A percentile compares a stretch with the other conserved stretches of the same genome.
phyloP scores from a whole-genome alignment of 1,284 basidiomycete genomes.

The Ganoderma lucidum region DNA sequence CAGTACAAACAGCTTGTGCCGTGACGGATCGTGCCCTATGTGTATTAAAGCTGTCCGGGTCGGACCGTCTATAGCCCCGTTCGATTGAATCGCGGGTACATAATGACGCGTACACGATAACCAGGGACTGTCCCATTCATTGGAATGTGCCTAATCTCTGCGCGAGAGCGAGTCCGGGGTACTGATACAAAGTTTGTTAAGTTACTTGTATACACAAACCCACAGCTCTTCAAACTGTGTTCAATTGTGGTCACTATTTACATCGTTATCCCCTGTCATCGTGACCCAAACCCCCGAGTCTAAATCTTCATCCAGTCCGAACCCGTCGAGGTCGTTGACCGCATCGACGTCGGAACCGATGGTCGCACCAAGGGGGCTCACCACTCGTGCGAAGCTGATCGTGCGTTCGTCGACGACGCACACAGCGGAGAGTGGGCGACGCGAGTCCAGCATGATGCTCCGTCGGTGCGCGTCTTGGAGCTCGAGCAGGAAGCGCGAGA shows the following conservation, averaged over 20 bases:
- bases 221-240: neutral
- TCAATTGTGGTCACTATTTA: neutral
- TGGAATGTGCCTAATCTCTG: neutral
- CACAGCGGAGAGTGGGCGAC: neutral
- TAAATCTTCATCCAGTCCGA: neutral
- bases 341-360: neutral
- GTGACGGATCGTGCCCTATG: neutral
- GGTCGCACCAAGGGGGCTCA: neutral
- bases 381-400: neutral
- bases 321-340: neutral
- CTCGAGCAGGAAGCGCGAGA: constrained; percentile 5
- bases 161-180: neutral
- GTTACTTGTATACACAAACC: neutral
- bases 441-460: neutral
- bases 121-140: neutral
- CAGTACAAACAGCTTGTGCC: neutral
- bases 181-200: neutral
- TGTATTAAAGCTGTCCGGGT: neutral
- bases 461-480: neutral
- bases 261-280: neutral
- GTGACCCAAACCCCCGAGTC: neutral
- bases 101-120: neutral
- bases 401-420: neutral
- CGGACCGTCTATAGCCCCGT: too few relatives aligned
- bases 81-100: neutral